These are phyloP conservation scores for Anastatica hierochuntica DNA, from an alignment of 345 rosid species.

Conservation along the genomic window DNA sequence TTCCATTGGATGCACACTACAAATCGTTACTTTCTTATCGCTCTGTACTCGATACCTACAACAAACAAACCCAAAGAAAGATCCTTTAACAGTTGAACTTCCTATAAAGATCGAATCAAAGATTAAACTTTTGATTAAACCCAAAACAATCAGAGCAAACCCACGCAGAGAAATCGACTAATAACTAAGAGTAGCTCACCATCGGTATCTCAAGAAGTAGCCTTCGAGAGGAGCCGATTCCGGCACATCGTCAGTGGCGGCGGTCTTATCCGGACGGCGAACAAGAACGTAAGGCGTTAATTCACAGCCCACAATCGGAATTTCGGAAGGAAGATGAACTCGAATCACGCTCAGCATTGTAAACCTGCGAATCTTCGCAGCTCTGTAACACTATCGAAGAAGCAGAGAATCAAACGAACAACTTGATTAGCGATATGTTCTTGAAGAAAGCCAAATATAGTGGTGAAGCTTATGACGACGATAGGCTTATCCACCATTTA, in stretches of 20 bases:
- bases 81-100: no score
- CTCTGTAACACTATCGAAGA: constrained; percentile 25
- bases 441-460: background rate
- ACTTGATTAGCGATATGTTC: background rate
- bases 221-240: constrained; percentile 84
- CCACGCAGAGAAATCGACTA: background rate
- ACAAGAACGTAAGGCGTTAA: constrained; percentile 86
- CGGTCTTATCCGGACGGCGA: constrained; percentile 61
- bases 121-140: no score
- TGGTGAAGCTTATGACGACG: constrained; percentile 37
- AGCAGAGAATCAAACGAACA: constrained; percentile 12
- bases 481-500: constrained; percentile 72
- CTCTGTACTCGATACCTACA: constrained; percentile 91
- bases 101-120: no score
- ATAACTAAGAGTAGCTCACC: constrained; percentile 33
- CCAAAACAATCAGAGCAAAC: background rate
- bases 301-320: constrained; percentile 97
- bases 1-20: constrained; percentile 93
- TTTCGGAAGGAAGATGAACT: constrained; percentile 93
- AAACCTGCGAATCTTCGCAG: constrained; percentile 28
- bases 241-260: constrained; percentile 65
- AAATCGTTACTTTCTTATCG: constrained; percentile 78
- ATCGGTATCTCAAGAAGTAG: constrained; percentile 79
- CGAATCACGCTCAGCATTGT: constrained; percentile 94
- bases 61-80: background rate